These are phyloP conservation scores for Fragilaria radians DNA, from an alignment of 108 stramenopile species.

Conservation along the genomic window DNA sequence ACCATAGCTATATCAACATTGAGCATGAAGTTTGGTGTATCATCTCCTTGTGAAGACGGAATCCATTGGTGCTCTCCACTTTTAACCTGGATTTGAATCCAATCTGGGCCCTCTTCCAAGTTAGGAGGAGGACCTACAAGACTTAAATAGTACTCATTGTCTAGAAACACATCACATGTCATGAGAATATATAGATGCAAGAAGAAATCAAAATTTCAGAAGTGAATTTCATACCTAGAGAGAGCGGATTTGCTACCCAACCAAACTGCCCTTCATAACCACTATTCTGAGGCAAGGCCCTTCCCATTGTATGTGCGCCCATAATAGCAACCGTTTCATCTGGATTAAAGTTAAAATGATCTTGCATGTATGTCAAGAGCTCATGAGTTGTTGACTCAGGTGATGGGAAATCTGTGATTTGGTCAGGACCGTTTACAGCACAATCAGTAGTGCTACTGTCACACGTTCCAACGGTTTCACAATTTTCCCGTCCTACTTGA, in stretches of 20 bases:
- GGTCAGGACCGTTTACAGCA: constrained; percentile 19
- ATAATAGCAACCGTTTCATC: constrained; percentile 46
- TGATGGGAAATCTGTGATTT: constrained; percentile 1
- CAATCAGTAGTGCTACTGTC: neutral
- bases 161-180: neutral
- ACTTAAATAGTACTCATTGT: neutral
- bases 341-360: constrained; percentile 29
- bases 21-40: constrained; percentile 13
- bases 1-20: constrained; percentile 33
- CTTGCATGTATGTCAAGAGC: constrained; percentile 27
- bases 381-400: constrained; percentile 17
- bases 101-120: neutral
- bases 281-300: constrained; percentile 21
- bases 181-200: neutral
- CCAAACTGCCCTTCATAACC: constrained; percentile 35
- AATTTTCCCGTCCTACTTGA: constrained; percentile 17
- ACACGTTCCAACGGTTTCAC: constrained; percentile 9
- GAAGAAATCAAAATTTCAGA: neutral
- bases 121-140: neutral
- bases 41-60: constrained; percentile 2
- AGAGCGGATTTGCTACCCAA: constrained; percentile 3
- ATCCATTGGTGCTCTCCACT: constrained; percentile 17
- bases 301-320: constrained; percentile 51
- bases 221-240: neutral
- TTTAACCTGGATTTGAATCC: constrained; percentile 20